phyloP scores from a whole-genome alignment of 176 grass and related monocot species.

The Saccharum officinarum region DNA sequence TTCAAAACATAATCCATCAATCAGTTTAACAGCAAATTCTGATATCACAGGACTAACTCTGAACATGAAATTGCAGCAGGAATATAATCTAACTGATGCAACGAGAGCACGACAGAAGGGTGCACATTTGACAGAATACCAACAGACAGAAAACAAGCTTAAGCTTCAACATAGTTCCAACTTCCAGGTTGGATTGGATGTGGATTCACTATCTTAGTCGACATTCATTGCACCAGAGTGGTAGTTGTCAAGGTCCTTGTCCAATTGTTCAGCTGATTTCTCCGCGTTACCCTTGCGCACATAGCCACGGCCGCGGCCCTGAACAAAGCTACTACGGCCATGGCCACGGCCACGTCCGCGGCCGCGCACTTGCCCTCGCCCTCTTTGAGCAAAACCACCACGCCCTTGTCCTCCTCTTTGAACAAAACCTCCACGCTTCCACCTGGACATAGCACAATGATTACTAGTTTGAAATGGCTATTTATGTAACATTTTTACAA shows the following conservation, averaged over 20 bases:
- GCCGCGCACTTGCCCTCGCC: slow-evolving; percentile 41
- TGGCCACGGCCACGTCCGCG: slow-evolving; percentile 36
- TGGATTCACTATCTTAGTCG: slow-evolving; percentile 24
- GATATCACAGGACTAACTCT: not conserved
- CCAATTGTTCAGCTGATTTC: slow-evolving; percentile 76
- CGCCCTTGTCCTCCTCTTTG: slow-evolving; percentile 47
- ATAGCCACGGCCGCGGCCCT: slow-evolving; percentile 52
- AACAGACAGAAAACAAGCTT: slow-evolving; percentile 29
- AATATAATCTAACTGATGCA: not conserved
- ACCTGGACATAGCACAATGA: slow-evolving; percentile 39
- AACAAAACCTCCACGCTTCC: slow-evolving; percentile 44
- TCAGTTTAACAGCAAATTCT: not conserved
- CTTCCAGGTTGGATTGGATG: not conserved
- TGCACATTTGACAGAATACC: not conserved
- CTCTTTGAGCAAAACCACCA: slow-evolving; percentile 49
- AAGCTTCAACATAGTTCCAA: not conserved
- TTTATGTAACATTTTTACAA: not conserved
- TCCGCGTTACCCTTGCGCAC: slow-evolving; percentile 40
- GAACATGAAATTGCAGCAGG: slow-evolving; percentile 13
- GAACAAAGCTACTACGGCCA: slow-evolving; percentile 31
- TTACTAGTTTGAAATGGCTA: not conserved
- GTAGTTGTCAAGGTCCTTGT: slow-evolving; percentile 92
- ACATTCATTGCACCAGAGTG: slow-evolving; percentile 74
- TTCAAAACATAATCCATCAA: not conserved
- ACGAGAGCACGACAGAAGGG: not conserved